Base-by-base conservation (phyloP, 208 protist genomes). In the Wallacemonas sp. region DNA sequence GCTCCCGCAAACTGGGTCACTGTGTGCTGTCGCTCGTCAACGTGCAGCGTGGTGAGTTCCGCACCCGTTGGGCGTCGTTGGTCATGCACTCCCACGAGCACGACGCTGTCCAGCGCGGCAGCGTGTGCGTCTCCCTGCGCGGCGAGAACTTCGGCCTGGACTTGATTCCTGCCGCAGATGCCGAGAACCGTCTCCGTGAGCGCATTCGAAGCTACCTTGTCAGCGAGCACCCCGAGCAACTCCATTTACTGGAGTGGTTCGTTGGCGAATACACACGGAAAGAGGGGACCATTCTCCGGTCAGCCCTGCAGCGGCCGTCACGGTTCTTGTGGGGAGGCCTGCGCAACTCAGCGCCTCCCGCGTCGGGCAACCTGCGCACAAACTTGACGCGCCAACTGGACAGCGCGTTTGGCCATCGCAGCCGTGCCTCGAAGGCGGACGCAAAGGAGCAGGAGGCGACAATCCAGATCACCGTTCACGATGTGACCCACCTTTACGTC, bases 241-340 rank as follows among this genome's bases (percentile, higher is more conserved):
- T 95, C 42, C 86, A 95, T 70, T 73, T 78, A 17, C 72, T 95
- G 44, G 84, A 95, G 73, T 89, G 78, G 77, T 93, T 79, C 63
- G 79, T 93, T 12, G 89, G 81, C 24, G 80, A 86, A 62, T 85
- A 83, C 50, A 74, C 74, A 27, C 50, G 76, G 10, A 59, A 71
- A 21, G 82, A 88, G 62, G 84, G 64, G 41, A 54, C 76, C 27
- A 19, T 83, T 30, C 32, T 83, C 30, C 30, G 50, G 21, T 41
- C 50, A 13, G 30, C 50, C 12, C 50, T 38, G 29, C 50, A 57
- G 32, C 50, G 50, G 36, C 36, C 26, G 10, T 34, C 50, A n/a
- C 50, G 50, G 6, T 57, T 57, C n/a, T 24, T 57, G 50, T 57
- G 50, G 50, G 50, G 50, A 15, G 50, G 50, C 9, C 50, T 57